Percentiles rank a stretch among this genome's conserved stretches.
Conservation (phyloP, 257 asterid genomes). For the Agastache rugosa region DNA sequence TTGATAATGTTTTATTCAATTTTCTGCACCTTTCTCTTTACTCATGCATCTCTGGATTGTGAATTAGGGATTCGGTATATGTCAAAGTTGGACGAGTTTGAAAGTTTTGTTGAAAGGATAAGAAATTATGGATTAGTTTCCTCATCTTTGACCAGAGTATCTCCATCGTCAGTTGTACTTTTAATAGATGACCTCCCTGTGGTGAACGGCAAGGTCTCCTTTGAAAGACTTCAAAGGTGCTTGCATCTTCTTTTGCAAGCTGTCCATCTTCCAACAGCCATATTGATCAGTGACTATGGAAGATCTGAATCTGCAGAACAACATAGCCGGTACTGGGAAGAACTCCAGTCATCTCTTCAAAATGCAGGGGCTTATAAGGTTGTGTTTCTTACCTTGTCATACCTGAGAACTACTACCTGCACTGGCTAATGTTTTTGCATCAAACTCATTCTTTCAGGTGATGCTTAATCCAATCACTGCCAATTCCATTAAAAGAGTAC, state of each 20-base stretch:
- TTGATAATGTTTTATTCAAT: conserved; percentile 28
- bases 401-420: conserved; percentile 11
- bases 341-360: conserved; percentile 79
- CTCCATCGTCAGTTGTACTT: conserved; percentile 60
- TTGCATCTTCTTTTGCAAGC: conserved; percentile 86
- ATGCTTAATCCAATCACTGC: conserved; percentile 77
- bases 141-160: conserved; percentile 52
- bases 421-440: conserved; percentile 30
- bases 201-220: conserved; percentile 69
- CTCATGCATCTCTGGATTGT: conserved; percentile 40
- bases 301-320: conserved; percentile 72
- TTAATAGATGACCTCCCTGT: conserved; percentile 94
- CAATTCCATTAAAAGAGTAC: conserved; percentile 73
- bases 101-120: conserved; percentile 79
- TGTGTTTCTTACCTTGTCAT: conserved; percentile 45
- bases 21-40: conserved; percentile 26
- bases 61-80: conserved; percentile 71
- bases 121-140: conserved; percentile 82
- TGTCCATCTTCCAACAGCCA: conserved; percentile 78
- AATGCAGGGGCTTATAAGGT: conserved; percentile 95
- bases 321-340: conserved; percentile 72
- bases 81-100: conserved; percentile 96
- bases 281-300: conserved; percentile 73
- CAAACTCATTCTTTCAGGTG: conserved; percentile 60
- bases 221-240: conserved; percentile 71